Base-by-base conservation (phyloP, 2,329 filamentous ascomycete genomes). In the Diplodia scrobiculata region DNA sequence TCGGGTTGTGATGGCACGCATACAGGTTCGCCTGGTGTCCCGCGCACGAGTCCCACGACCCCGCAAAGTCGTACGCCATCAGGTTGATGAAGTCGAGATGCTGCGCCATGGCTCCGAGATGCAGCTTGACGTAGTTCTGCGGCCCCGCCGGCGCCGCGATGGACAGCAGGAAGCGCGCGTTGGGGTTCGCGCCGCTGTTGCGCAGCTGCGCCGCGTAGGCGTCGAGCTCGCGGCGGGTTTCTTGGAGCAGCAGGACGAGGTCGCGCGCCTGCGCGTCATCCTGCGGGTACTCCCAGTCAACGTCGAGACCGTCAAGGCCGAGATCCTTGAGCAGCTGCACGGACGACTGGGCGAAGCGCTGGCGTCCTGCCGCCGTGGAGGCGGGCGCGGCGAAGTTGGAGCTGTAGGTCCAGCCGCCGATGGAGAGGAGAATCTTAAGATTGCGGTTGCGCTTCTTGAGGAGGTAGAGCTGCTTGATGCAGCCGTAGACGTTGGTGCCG, bases 11-110 rank as follows among this genome's bases (percentile, higher is more conserved):
- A 1, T 70, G 70, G 27, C 84, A 89, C 0, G 84, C 83, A 72
- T 84, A 90, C 45, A 97, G 75, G 75, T 97, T 97, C 5, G 93
- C 86, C 75, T 92, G 89, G 79, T 98, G 92, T 4, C 89, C 92
- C 0, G 91, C 82, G 3, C 74, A 75, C 2, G 79, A 71, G 72
- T 93, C 91, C 92, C 92, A 97, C 2, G 87, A 89, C 0, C 94
- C 94, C 5, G 92, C 88, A 67, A 79, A 84, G 68, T 83, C 82
- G 68, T 83, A 84, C 1, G 80, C 79, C 81, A 83, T 83, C 59
- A 83, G 68, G 66, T 83, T 84, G 73, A 81, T 80, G 67, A 83
- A 82, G 70, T 83, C 81, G 9, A 82, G 72, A 14, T 76, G 77
- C 21, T 71, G 69, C 48, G 78, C 79, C 70, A 83, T 77, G 1